These are phyloP conservation scores for Diaporthe batatas DNA, from an alignment of 2,329 filamentous ascomycete species.

Conservation along the genomic window DNA sequence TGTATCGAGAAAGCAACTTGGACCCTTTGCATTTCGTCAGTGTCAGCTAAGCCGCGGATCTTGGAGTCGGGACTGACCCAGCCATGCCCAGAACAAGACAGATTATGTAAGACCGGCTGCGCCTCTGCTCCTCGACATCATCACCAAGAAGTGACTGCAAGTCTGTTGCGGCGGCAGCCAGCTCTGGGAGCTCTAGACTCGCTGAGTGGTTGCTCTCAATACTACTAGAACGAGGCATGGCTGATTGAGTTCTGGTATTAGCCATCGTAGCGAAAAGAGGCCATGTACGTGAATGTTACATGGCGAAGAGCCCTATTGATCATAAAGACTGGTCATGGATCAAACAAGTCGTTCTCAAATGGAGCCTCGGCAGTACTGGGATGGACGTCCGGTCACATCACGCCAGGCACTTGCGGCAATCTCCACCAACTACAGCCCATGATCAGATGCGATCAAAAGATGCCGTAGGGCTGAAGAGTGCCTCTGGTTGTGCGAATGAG, in stretches of 20 bases:
- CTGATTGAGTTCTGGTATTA: neutral
- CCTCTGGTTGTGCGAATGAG: neutral
- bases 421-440: too few relatives aligned
- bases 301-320: neutral
- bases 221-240: neutral
- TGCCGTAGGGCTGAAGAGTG: neutral
- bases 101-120: slow-evolving; percentile 1
- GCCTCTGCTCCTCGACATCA: neutral
- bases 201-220: neutral
- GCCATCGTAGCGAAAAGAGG: neutral
- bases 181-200: neutral
- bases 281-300: neutral
- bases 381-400: too few relatives aligned
- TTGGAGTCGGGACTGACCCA: neutral
- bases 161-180: neutral
- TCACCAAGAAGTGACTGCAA: neutral
- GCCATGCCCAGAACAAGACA: slow-evolving; percentile 2
- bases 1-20: neutral
- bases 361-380: too few relatives aligned
- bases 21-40: neutral
- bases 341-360: too few relatives aligned
- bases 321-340: neutral
- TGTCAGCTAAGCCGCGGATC: neutral
- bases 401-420: too few relatives aligned
- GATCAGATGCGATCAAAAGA: neutral